Evolutionary conservation across 768 basidiomycete genomes (phyloP), one percentile per base, ranked within the genome.

Genomic region (Amanita exitialis): DNA sequence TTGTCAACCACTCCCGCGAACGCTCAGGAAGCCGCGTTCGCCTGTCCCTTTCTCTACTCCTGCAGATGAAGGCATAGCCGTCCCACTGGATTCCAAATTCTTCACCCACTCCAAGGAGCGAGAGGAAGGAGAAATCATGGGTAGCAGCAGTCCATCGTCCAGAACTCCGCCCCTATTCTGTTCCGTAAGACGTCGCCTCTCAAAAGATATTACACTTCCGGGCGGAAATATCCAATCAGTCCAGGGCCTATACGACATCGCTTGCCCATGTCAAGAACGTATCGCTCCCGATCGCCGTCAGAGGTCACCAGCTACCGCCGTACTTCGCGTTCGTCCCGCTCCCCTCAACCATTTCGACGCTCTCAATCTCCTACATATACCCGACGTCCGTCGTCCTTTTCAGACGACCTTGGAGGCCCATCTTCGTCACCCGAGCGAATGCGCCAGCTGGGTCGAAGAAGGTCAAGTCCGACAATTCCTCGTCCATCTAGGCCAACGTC

Each of bases 31-130:
- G 20, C 9, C 30, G 6, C 18, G 6, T 20, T 36, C 7, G 12
- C 35, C 15, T 1, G 1, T 38, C 6, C 35, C 3, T 20, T n/a
- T 3, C 30, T 21, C 18, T 28, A 18, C 48, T 5, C 21, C 35
- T 39, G 7, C 27, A 0, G 6, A 4, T 18, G 36, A 18, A 38
- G 48, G 43, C 18, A 60, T 57, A 44, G 39, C 58, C 25, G 56
- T 56, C 36, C 56, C 58, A 21, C 34, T 58, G 38, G 57, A 56
- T 51, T 41, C 55, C n/a, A 28, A 51, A 16, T 57, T 53, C 34
- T 56, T 57, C 20, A 27, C 49, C 5, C n/a, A 41, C 28, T 9
- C 43, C 18, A 54, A 44, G 15, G 42, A 44, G 6, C 49, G 28
- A 23, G 49, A 51, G 16, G 49, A 51, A 25, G 49, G 49, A 36